These are phyloP conservation scores for Setaria italica DNA, from an alignment of 202 grass and related monocot genomes.

Conservation along the genomic window DNA sequence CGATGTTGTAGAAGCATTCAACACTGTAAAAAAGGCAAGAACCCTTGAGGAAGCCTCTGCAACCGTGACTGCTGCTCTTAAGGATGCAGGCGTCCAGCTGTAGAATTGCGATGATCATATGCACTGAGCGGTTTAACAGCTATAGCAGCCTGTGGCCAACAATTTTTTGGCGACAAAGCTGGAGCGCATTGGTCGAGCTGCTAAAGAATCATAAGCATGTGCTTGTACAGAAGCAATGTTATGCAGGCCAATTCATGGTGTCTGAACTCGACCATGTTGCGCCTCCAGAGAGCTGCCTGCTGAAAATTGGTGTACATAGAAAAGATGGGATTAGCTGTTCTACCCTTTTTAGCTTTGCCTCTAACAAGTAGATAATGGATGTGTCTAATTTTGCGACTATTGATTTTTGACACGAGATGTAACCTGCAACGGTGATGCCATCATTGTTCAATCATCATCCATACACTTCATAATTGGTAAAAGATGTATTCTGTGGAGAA, in stretches of 20 bases:
- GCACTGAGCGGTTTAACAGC: background rate
- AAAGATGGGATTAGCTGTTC: conserved; percentile 48
- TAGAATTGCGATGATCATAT: conserved; percentile 46
- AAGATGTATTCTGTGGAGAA: background rate
- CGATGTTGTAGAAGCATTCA: conserved; percentile 83
- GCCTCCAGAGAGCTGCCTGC: conserved; percentile 41
- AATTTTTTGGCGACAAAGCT: conserved; percentile 42
- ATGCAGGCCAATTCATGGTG: conserved; percentile 20
- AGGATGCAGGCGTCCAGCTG: conserved; percentile 65
- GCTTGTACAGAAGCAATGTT: conserved; percentile 23
- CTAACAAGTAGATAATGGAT: conserved; percentile 43
- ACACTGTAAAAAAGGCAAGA: conserved; percentile 78
- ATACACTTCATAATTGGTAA: conserved; percentile 29
- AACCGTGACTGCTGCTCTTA: conserved; percentile 71
- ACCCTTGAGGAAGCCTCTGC: conserved; percentile 95
- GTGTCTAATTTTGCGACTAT: conserved; percentile 32
- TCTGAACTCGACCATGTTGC: conserved; percentile 25
- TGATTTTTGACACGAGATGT: conserved; percentile 40
- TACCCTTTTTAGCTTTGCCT: conserved; percentile 36
- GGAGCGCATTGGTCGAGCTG: conserved; percentile 21
- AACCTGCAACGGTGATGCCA: background rate
- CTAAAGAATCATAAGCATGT: conserved; percentile 37
- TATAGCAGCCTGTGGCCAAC: conserved; percentile 39
- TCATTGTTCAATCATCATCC: conserved; percentile 35
- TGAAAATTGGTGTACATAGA: conserved; percentile 60